Percentiles rank a stretch among this genome's conserved stretches.
These are phyloP conservation scores for Tillandsia leiboldiana DNA, from an alignment of 176 grass and related monocot genomes.

Conservation along the genomic window DNA sequence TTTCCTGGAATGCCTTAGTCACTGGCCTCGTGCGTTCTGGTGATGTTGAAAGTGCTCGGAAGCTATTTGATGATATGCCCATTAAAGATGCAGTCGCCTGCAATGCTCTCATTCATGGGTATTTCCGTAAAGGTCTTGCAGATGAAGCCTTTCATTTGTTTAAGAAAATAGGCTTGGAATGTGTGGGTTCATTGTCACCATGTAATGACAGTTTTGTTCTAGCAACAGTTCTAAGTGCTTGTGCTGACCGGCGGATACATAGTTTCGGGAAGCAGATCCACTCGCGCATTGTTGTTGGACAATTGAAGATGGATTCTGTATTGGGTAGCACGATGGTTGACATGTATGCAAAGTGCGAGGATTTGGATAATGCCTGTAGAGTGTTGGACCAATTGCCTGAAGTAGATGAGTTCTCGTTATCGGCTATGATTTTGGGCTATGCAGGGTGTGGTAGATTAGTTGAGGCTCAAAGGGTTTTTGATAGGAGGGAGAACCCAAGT, in stretches of 20 bases:
- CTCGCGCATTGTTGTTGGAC: conserved; percentile 27
- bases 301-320: conserved; percentile 36
- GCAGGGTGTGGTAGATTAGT: conserved; percentile 26
- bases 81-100: conserved; percentile 33
- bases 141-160: conserved; percentile 40
- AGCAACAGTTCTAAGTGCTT: conserved; percentile 49
- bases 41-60: conserved; percentile 20
- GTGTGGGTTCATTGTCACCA: not conserved
- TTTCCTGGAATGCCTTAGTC: conserved; percentile 47
- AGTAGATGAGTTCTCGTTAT: conserved; percentile 52
- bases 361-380: conserved; percentile 29
- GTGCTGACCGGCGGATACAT: conserved; percentile 27
- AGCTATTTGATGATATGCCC: conserved; percentile 49
- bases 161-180: conserved; percentile 20
- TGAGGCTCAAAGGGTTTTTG: conserved; percentile 32
- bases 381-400: conserved; percentile 26
- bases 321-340: conserved; percentile 42
- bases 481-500: conserved; percentile 20
- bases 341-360: conserved; percentile 62
- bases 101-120: conserved; percentile 42
- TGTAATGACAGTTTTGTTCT: conserved; percentile 53
- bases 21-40: conserved; percentile 27
- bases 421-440: conserved; percentile 43
- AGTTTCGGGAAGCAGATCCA: conserved; percentile 48
- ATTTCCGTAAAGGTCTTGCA: conserved; percentile 15